Evolutionary conservation across 129 eudicot genomes (phyloP).

Genomic region (Cynara cardunculus): DNA sequence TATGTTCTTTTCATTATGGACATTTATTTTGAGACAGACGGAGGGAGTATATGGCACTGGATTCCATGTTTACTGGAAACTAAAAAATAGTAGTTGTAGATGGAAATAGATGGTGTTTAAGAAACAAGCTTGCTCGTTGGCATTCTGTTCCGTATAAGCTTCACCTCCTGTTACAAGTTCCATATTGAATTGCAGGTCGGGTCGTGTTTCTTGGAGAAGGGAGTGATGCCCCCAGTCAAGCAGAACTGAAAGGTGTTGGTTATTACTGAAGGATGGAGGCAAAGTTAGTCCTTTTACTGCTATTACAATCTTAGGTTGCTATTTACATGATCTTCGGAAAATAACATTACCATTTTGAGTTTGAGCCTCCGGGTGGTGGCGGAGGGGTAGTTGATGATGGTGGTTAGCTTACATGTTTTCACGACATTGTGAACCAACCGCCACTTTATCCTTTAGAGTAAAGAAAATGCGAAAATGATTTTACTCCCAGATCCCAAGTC

Average conservation of each 20-base stretch:
- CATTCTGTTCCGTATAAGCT: not conserved
- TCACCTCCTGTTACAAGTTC: not conserved
- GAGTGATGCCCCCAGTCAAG: constrained; percentile 24
- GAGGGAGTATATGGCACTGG: no score
- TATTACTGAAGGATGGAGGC: constrained; percentile 45
- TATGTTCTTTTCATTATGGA: no score
- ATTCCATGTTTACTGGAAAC: no score
- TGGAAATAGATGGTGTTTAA: not conserved
- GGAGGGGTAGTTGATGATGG: not conserved
- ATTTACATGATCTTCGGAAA: constrained; percentile 1
- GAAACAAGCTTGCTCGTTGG: not conserved
- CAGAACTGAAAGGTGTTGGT: constrained; percentile 58
- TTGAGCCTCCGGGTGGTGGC: no score
- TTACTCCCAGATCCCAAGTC: not conserved
- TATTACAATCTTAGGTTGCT: not conserved
- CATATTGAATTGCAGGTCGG: constrained; percentile 56
- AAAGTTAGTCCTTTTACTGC: not conserved
- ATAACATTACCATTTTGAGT: not conserved
- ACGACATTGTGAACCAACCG: constrained; percentile 3
- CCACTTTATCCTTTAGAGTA: not conserved
- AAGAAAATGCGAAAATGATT: not conserved
- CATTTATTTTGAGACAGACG: no score
- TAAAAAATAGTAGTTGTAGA: not conserved
- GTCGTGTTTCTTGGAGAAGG: constrained; percentile 67
- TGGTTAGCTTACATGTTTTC: not conserved